A percentile compares a stretch with the other conserved stretches of the same genome.
These are phyloP conservation scores for Cyclanthera cordifolia DNA, from an alignment of 306 rosid species.

Conservation along the genomic window DNA sequence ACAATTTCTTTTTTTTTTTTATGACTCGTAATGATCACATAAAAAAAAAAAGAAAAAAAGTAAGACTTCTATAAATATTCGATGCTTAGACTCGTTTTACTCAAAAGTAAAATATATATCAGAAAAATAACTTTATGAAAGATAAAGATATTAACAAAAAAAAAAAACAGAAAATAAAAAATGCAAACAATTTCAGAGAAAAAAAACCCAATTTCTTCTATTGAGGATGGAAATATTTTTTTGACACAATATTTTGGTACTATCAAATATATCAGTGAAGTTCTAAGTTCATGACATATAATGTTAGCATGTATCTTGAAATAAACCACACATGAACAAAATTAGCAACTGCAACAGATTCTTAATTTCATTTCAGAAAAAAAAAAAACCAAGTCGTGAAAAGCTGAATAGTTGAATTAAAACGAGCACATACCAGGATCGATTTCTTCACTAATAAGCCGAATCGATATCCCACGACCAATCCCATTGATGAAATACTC, in stretches of 20 bases:
- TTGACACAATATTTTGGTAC: neutral
- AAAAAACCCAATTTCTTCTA: neutral
- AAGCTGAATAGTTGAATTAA: neutral
- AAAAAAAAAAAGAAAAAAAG: too few species aligned
- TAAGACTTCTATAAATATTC: too few species aligned
- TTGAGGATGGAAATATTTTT: neutral
- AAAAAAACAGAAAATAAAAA: neutral
- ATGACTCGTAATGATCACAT: too few species aligned
- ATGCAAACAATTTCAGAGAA: neutral
- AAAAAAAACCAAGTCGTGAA: neutral
- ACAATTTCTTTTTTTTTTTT: too few species aligned
- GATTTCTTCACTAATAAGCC: slow-evolving; percentile 52
- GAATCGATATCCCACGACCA: slow-evolving; percentile 74
- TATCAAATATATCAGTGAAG: neutral
- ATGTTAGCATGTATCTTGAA: neutral
- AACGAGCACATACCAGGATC: slow-evolving; percentile 47
- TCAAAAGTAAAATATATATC: too few species aligned
- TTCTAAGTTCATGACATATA: neutral
- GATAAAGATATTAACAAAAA: neutral
- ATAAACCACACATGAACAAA: neutral
- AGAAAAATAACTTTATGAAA: too few species aligned
- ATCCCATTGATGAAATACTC: slow-evolving; percentile 57
- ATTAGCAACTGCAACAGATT: neutral
- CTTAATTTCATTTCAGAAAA: neutral
- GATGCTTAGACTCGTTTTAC: too few species aligned